Conservation (phyloP, 768 basidiomycete species). For the Xanthoconium stramineum region DNA sequence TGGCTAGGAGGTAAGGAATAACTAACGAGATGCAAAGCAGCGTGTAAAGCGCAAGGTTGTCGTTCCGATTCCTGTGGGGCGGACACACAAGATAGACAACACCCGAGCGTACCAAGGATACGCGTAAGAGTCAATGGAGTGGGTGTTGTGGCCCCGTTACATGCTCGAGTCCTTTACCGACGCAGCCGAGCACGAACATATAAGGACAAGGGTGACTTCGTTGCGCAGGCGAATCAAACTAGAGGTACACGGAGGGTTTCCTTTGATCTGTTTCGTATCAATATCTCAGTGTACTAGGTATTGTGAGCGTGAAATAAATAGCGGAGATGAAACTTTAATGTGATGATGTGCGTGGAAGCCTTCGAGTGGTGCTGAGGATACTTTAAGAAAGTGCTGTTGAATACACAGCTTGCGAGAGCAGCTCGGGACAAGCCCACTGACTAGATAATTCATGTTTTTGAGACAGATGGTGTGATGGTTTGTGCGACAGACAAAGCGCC, state of each 20-base stretch:
- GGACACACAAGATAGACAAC: no score
- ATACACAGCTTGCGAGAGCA: neutral
- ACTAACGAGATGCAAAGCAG: no score
- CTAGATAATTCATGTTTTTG: constrained; percentile 15
- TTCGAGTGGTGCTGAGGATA: neutral
- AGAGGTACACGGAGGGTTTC: neutral
- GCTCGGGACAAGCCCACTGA: neutral
- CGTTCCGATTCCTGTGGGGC: no score
- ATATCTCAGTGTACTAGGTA: neutral
- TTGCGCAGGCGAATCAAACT: neutral
- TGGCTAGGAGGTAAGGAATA: no score
- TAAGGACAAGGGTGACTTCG: neutral
- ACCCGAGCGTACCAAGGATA: no score
- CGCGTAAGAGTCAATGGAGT: no score
- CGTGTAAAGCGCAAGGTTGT: no score
- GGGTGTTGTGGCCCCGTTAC: no score
- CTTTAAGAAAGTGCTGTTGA: neutral
- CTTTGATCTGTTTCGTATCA: neutral
- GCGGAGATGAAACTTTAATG: neutral
- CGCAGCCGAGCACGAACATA: no score
- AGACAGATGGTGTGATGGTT: constrained; percentile 7
- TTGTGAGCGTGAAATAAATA: neutral
- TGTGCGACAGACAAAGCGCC: constrained; percentile 10
- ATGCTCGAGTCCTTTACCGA: no score
- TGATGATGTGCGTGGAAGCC: neutral